These are phyloP conservation scores for Sporormia fimetaria DNA, from an alignment of 495 filamentous ascomycete species.

Conservation along the genomic window DNA sequence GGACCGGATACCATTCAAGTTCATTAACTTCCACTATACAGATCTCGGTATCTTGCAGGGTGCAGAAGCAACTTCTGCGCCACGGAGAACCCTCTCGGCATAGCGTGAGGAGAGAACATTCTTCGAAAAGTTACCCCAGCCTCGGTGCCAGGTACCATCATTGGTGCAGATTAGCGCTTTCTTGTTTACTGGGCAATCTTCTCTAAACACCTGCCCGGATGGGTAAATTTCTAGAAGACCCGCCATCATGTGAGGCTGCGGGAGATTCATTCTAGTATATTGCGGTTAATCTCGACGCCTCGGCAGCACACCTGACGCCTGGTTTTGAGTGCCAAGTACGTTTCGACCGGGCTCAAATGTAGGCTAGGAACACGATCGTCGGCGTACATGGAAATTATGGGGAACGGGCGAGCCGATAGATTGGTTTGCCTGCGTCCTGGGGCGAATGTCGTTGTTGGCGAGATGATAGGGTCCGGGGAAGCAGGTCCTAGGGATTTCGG, in stretches of 20 bases:
- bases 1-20: slow-evolving; percentile 4
- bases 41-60: slow-evolving; percentile 6
- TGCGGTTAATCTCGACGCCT: slow-evolving; percentile 8
- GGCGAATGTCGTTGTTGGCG: too few relatives aligned
- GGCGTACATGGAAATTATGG: too few relatives aligned
- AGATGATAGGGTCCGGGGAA: too few relatives aligned
- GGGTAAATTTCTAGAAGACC: background rate
- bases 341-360: too few relatives aligned
- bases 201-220: slow-evolving; percentile 8
- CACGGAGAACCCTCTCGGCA: too few relatives aligned
- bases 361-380: too few relatives aligned
- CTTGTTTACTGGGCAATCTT: slow-evolving; percentile 1
- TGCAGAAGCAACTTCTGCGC: background rate
- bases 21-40: slow-evolving; percentile 14
- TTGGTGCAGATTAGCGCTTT: background rate
- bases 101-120: background rate
- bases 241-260: slow-evolving; percentile 11
- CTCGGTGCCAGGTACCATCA: background rate
- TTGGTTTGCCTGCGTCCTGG: too few relatives aligned
- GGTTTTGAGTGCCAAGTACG: too few relatives aligned
- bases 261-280: slow-evolving; percentile 6
- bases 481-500: too few relatives aligned
- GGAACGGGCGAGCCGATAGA: too few relatives aligned
- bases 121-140: slow-evolving; percentile 1
- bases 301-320: background rate